Conservation (phyloP, 768 basidiomycete genomes). For the Rhizopogon salebrosus region DNA sequence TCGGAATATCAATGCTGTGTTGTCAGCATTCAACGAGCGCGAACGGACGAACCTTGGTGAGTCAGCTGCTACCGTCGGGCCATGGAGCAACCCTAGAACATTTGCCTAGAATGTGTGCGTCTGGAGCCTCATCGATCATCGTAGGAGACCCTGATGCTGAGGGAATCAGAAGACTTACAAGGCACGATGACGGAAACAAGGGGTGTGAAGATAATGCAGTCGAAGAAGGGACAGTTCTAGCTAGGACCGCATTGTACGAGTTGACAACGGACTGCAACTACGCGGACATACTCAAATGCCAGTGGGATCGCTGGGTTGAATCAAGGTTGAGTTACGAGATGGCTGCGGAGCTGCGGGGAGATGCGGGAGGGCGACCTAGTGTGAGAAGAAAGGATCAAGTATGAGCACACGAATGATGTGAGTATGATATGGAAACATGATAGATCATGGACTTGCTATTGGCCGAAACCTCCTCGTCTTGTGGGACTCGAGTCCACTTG, state of each 20-base stretch:
- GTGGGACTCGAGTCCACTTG: not conserved
- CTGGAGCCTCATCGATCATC: not conserved
- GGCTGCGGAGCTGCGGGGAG: slow-evolving; percentile 19
- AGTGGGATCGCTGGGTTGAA: slow-evolving; percentile 15
- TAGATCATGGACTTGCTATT: slow-evolving; percentile 5
- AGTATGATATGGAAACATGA: slow-evolving; percentile 5
- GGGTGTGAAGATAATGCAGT: slow-evolving; percentile 7
- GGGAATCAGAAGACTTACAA: slow-evolving; percentile 13
- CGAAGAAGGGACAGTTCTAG: not conserved
- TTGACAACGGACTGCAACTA: not conserved
- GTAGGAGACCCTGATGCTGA: not conserved
- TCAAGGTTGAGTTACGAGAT: slow-evolving; percentile 8
- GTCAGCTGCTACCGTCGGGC: not conserved
- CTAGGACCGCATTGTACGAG: not conserved
- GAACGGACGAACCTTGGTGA: too few species aligned
- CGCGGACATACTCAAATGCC: not conserved
- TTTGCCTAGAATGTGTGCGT: too few species aligned
- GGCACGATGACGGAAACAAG: slow-evolving; percentile 3
- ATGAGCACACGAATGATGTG: not conserved
- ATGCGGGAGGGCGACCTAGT: slow-evolving; percentile 12
- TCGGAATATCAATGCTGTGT: slow-evolving; percentile 6
- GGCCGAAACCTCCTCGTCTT: slow-evolving; percentile 1
- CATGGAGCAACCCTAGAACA: too few species aligned
- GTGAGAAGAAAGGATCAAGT: slow-evolving; percentile 9
- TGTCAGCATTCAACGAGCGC: too few species aligned